Conservation (phyloP, 768 basidiomycete genomes). For the Leccinum boreale region DNA sequence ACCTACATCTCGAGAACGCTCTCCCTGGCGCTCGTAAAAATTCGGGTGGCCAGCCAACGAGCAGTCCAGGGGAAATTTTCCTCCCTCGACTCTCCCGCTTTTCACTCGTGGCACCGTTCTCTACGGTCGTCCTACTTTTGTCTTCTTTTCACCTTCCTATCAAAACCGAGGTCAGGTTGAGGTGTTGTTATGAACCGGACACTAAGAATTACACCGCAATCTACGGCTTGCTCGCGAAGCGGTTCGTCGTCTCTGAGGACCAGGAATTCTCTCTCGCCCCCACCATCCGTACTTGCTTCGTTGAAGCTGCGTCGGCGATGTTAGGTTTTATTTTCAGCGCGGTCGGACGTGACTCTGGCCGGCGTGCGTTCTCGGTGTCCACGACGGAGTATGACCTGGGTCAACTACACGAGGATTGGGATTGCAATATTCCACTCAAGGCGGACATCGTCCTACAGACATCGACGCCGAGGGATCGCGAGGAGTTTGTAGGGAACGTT, state of each 20-base stretch:
- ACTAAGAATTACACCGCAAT: constrained; percentile 6
- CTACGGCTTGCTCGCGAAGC: constrained; percentile 14
- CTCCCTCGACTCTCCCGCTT: constrained; percentile 14
- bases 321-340: constrained; percentile 19
- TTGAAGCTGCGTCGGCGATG: constrained; percentile 7
- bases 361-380: constrained; percentile 7
- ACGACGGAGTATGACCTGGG: constrained; percentile 5
- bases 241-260: constrained; percentile 7
- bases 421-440: constrained; percentile 18
- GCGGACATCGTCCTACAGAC: constrained; percentile 9
- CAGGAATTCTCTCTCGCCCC: constrained; percentile 1
- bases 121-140: constrained; percentile 13
- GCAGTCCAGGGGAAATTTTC: not conserved
- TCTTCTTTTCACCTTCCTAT: constrained; percentile 9
- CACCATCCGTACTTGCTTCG: constrained; percentile 10
- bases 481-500: constrained; percentile 7
- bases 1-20: constrained; percentile 35
- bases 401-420: constrained; percentile 16
- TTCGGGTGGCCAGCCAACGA: not conserved
- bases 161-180: constrained; percentile 15
- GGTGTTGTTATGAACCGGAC: constrained; percentile 10
- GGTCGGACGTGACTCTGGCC: constrained; percentile 5
- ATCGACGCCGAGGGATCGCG: constrained; percentile 9
- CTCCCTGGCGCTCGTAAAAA: constrained; percentile 24
- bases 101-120: constrained; percentile 18